Base-by-base conservation (phyloP, 345 rosid genomes). In the Microthlaspi erraticum region DNA sequence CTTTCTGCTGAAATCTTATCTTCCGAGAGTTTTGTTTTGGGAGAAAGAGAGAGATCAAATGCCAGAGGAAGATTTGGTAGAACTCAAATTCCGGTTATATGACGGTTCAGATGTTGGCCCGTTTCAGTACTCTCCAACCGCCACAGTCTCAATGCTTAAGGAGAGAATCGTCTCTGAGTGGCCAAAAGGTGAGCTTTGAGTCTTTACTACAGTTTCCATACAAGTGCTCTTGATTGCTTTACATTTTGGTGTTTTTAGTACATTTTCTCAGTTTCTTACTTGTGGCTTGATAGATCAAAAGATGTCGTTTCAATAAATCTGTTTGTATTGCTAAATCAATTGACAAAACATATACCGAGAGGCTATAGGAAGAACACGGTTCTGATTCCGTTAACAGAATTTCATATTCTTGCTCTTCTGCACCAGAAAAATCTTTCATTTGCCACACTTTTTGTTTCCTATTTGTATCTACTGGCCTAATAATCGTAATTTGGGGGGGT, bases 51-150 rank as follows among this genome's bases (percentile, higher is more conserved):
- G 60, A 58, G 68, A 55, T 75, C 78, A 85, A 83, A 94, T 94
- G 96, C 82, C 87, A 76, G 96, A 82, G 60, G 95, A 81, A 81
- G 92, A 91, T 53, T 78, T 86, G 65, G 85, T 89, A 18, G 93
- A 91, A 80, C 80, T 94, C 7, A 94, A 89, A 81, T 91, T 94
- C 76, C 84, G 97, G 68, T 74, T 94, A 76, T 87, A 85, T 46
- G 99, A 94, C 75, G 97, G 97, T 74, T 84, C 97, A 2, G 92
- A 91, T 81, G 84, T 91, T 36, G 99, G 99, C 52, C 99, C 97
- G 10, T 89, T 91, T 70, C 80, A 79, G 48, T 89, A 91, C 82
- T 86, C 91, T 0, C 86, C 93, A 10, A 72, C 93, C 1, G 84
- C 97, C 1, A 86, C 96, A 3, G 91, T 94, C 8, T 80, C 87